Evolutionary conservation across 345 rosid genomes (phyloP).

Genomic region (Hibiscus mutabilis): DNA sequence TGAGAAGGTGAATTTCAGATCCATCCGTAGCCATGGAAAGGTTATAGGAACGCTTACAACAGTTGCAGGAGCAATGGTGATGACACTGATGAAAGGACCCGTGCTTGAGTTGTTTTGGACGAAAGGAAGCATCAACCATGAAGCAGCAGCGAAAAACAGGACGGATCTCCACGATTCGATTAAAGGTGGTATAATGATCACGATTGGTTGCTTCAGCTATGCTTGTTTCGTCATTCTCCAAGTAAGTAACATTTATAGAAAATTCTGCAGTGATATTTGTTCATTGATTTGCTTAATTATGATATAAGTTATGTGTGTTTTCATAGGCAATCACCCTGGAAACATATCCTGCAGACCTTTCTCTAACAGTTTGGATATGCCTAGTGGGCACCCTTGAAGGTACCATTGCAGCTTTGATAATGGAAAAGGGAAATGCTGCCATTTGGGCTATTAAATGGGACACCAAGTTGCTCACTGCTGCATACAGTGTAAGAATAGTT

Average conservation of each 20-base stretch:
- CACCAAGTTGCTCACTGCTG: constrained; percentile 54
- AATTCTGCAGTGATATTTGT: background rate
- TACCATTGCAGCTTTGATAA: constrained; percentile 44
- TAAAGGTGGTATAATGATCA: constrained; percentile 61
- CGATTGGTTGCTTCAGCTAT: constrained; percentile 60
- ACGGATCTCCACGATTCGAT: constrained; percentile 39
- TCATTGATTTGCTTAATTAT: background rate
- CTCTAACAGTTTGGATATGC: constrained; percentile 80
- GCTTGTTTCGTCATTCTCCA: constrained; percentile 74
- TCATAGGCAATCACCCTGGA: constrained; percentile 50
- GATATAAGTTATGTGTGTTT: background rate
- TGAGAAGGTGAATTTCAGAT: constrained; percentile 52
- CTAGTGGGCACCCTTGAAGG: constrained; percentile 64
- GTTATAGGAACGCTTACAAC: constrained; percentile 63
- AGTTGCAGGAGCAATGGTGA: constrained; percentile 86
- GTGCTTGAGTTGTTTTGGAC: constrained; percentile 47
- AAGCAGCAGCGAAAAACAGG: constrained; percentile 28
- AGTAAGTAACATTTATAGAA: constrained; percentile 19
- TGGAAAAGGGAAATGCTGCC: constrained; percentile 55
- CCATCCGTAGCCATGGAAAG: constrained; percentile 58
- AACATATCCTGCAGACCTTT: constrained; percentile 71
- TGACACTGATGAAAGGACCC: constrained; percentile 79
- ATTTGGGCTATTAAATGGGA: constrained; percentile 75
- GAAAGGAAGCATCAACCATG: constrained; percentile 26
- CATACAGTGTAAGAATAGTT: constrained; percentile 55